Conservation (phyloP, 352 stramenopile genomes). For the Globisporangium radiosum region DNA sequence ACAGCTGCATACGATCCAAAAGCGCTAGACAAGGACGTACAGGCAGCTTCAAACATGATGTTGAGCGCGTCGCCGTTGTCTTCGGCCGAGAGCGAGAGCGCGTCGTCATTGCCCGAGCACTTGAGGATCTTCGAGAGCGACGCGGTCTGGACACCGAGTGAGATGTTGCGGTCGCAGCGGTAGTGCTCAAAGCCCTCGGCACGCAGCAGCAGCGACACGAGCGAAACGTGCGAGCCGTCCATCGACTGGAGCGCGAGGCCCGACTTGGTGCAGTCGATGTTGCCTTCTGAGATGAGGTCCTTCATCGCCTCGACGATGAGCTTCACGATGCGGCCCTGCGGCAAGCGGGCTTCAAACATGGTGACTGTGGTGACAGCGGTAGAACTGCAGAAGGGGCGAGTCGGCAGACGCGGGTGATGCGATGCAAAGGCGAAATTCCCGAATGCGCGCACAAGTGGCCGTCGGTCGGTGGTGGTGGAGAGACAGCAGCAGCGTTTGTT, state of each 20-base stretch:
- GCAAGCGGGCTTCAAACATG: constrained; percentile 99
- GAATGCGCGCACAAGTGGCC: too few species aligned
- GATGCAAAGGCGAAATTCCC: background rate
- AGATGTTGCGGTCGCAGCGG: constrained; percentile 96
- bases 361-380: constrained; percentile 17
- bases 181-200: constrained; percentile 97
- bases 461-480: background rate
- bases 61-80: constrained; percentile 94
- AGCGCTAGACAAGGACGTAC: constrained; percentile 26
- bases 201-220: constrained; percentile 93
- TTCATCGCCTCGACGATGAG: constrained; percentile 99
- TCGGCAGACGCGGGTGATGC: background rate
- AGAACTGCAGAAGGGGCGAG: constrained; percentile 10
- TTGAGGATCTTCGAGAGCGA: constrained; percentile 99
- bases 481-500: background rate
- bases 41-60: constrained; percentile 97
- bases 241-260: constrained; percentile 96
- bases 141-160: constrained; percentile 94
- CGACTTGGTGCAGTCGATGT: constrained; percentile 94
- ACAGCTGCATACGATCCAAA: constrained; percentile 19
- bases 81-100: constrained; percentile 97
- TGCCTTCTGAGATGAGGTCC: constrained; percentile 98
- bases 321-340: constrained; percentile 96
- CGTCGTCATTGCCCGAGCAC: constrained; percentile 97
- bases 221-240: constrained; percentile 98